Percentiles rank a stretch among this genome's conserved stretches.
These are phyloP conservation scores for Trichoderma parareesei DNA, from an alignment of 495 filamentous ascomycete genomes.

Conservation along the genomic window DNA sequence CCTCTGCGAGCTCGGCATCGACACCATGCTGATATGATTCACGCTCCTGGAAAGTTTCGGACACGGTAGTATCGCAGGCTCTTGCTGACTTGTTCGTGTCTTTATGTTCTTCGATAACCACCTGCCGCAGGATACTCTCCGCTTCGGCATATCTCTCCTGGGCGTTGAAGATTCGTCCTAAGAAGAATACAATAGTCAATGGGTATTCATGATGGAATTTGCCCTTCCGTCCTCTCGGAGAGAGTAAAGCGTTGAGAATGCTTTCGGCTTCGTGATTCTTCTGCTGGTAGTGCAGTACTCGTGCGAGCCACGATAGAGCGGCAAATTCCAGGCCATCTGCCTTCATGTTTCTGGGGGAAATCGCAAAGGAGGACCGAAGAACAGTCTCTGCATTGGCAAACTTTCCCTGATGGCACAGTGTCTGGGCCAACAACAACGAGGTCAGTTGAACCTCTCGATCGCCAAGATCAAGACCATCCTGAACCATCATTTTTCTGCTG, in stretches of 20 bases:
- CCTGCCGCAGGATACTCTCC: background rate
- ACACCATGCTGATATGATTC: background rate
- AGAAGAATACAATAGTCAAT: background rate
- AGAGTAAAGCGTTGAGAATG: background rate
- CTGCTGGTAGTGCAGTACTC: background rate
- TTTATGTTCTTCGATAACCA: background rate
- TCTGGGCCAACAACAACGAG: background rate
- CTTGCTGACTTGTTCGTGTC: background rate
- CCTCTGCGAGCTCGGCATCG: background rate
- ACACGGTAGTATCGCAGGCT: background rate
- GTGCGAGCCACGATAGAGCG: background rate
- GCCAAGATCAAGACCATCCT: background rate
- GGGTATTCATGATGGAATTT: background rate
- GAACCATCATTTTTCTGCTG: no score
- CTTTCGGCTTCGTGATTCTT: background rate
- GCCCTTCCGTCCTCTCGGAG: background rate
- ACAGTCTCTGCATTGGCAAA: background rate
- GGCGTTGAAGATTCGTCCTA: background rate
- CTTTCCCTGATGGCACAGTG: background rate
- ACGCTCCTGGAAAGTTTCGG: background rate
- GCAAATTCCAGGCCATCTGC: background rate
- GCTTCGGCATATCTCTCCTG: background rate
- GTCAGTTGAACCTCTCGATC: background rate
- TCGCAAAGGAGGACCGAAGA: background rate
- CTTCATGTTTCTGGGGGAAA: background rate